Base-by-base conservation (phyloP, 2,329 filamentous ascomycete genomes). In the Colletotrichum higginsianum region DNA sequence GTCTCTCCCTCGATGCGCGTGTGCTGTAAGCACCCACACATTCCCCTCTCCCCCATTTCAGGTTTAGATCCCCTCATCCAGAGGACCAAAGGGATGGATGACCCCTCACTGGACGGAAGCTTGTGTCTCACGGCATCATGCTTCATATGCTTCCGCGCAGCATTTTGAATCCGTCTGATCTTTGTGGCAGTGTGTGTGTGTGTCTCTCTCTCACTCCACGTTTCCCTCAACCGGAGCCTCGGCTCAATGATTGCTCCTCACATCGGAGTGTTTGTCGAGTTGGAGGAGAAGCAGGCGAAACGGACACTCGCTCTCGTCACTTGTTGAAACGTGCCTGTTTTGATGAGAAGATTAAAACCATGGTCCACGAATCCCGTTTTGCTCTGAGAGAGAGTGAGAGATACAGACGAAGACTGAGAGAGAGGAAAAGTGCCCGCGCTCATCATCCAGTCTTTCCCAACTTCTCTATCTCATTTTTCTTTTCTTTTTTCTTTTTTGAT, bases 241-340 rank as follows among this genome's bases (percentile, higher is more conserved):
- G 60, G 68, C 63, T 30, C 30, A 8, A 30, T 30, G 30, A 9
- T 8, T 30, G 5, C 30, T 53, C 49, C 55, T 38, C 44, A 11
- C 15, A n/a, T 21, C 26, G 30, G 30, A 30, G 7, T 30, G 30
- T 30, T 30, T 8, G 8, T 30, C 30, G 30, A 30, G 30, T 30
- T 7, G 7, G 30, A 7, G 9, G 30, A 30, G 30, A 30, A 30
- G 30, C 30, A 30, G 30, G 57, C 26, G 55, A 35, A n/a, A 47
- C 47, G 35, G 38, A 38, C 26, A 46, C 18, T 66, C 40, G 57
- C 26, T 56, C 23, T 60, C 65, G 56, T 53, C 46, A 9, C 46
- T 26, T 2, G 61, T 72, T 64, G 72, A 67, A 72, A 74, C 70
- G 58, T 60, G 35, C 5, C 38, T 42, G 68, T 67, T 71, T 73